Base-by-base conservation (phyloP, 2,329 filamentous ascomycete species). In the Aspergillus sp. region DNA sequence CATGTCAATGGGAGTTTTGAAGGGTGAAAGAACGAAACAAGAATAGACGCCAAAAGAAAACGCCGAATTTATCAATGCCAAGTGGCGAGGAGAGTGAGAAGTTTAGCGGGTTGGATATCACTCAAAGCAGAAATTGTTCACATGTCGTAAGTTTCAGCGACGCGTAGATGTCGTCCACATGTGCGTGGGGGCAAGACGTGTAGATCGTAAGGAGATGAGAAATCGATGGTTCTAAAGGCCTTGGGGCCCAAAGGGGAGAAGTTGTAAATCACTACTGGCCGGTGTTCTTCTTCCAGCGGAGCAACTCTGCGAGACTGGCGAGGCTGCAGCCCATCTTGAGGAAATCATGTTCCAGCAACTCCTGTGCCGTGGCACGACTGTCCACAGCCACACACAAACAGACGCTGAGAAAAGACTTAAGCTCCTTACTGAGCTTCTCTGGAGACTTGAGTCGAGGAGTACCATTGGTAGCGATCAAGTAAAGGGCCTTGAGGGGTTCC, bases 381-480 rank as follows among this genome's bases (percentile, higher is more conserved):
- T 93, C 93, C 69, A 99, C 93, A 69, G 98, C 93, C 47, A 99
- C 95, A 69, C 95, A 98, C 47, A 99, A 83, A 76, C 95, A 99
- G 62, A 97, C 93, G 24, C 90, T 95, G 70, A 99, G 77, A 85
- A 99, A 99, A 21, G 91, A 90, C 82, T 98, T 98, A 66, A 99
- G 86, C 78, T 98, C 95, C 81, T 96, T 97, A 79, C 90, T 96
- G 60, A 98, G 85, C 80, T 96, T 96, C 79, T 99, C 93, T 1
- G 95, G 93, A 79, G 97, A 96, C 89, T 99, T 99, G 63, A 99
- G 84, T 57, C 92, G 87, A 21, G 95, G 95, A 3, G 95, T 98
- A 65, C 95, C 95, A 78, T 98, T 98, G 56, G 95, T 99, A 48
- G 95, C 95, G 73, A 99, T 99, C 61, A 99, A 85, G 75, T 96